Base-by-base conservation (phyloP, 495 filamentous ascomycete species). In the Talaromyces borbonicus region DNA sequence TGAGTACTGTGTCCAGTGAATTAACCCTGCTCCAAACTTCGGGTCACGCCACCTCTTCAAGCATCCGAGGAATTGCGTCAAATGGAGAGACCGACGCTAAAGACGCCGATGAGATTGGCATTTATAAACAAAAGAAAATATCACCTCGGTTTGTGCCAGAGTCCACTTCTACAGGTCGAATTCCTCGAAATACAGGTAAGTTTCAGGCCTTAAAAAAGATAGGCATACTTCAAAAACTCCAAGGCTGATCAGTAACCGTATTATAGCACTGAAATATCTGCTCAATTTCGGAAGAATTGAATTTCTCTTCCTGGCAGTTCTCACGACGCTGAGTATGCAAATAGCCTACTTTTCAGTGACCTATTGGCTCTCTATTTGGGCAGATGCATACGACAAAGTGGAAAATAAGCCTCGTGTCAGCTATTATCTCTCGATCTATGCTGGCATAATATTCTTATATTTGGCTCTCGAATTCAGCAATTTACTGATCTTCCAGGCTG, bases 301-400 rank as follows among this genome's bases (percentile, higher is more conserved):
- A 7, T 59, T 56, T 42, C 49, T 50, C 30, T 27, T 53, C 1
- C 30, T 54, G 7, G 48, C 47, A 2, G 52, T 59, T 9, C 4
- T 54, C 3, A 49, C 50, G 11, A 56, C 56, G 1, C 26, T 59
- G 12, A 41, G 48, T 11, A 52, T 56, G 14, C 56, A 59, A 19
- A 37, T 56, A 15, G 47, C 56, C 4, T 59, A 59, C 24, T 56
- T 59, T 29, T 39, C 44, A 4, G 52, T 59, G 36, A 59, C 56
- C 0, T 59, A 56, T 25, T 59, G 56, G 56, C 52, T 59, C 3
- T 56, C 54, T 1, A 52, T 59, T 16, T 59, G 56, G 56, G 56
- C 53, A 2, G 54, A 45, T 4, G 49, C 56, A 24, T 56, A 59
- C 36, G 54, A 52, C 15, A 29, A 52, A 22, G 27, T 50, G 20